Base-by-base conservation (phyloP, 331 rosid species). In the Cydonia oblonga region DNA sequence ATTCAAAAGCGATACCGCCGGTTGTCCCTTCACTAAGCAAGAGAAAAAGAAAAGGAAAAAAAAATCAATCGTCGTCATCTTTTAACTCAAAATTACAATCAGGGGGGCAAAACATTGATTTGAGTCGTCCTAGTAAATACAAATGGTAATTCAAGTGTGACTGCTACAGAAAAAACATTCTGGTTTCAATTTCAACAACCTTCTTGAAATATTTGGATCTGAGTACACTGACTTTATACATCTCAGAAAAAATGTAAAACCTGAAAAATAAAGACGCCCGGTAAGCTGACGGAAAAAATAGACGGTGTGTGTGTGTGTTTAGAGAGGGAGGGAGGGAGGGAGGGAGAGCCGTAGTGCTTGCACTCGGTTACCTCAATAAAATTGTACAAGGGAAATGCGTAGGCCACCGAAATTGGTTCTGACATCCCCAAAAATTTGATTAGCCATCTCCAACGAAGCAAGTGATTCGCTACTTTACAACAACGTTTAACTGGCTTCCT, bases 401-500 rank as follows among this genome's bases (percentile, higher is more conserved):
- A 49, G 81, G 75, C 75, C 30, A 77, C 75, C 25, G 58, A 80
- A 72, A 53, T 77, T 75, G 85, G 60, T 66, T 82, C 76, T 46
- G 79, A 68, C 68, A 75, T 79, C 72, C 76, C 33, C 74, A 75
- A 35, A 75, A 35, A 66, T 75, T 66, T 56, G 78, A 65, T 32
- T 75, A 78, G 90, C 85, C 84, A 84, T 77, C 84, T 71, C 74
- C 78, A 64, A 80, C 32, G 32, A 79, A 80, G 74, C 54, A 87
- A 88, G 64, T 71, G 85, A 84, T 63, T 64, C 79, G 40, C 76
- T 83, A 86, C 79, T 86, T 67, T 70, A 81, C 77, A 82, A 80
- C 46, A 82, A 62, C 71, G 22, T 73, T 80, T 77, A 81, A 78
- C 89, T 85, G 81, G 87, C 86, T 80, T 89, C 96, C 52, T 79